Evolutionary conservation across 768 basidiomycete genomes (phyloP), one percentile per base, ranked within the genome.

Genomic region (Exidia glandulosa): DNA sequence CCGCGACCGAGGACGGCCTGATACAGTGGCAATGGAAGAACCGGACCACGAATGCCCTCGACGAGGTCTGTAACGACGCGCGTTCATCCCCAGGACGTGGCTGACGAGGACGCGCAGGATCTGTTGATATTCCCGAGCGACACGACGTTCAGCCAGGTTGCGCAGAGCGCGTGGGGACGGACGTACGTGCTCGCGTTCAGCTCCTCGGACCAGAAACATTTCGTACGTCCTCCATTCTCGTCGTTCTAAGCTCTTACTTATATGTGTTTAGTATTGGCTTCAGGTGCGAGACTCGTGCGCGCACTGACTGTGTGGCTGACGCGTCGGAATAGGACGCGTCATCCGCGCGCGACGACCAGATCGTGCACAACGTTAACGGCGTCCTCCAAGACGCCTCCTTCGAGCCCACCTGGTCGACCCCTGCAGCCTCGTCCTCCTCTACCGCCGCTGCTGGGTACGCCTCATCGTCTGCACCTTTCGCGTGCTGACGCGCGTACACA

Each of bases 161-260:
- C 80, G 2, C 82, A 90, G 66, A 80, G 86, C 10, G 68, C 74
- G 0, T 76, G 76, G 32, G 90, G 88, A 5, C 77, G 91, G 62
- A 84, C 87, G 3, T 91, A 89, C 65, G 89, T 94, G 63, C 85
- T 95, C 70, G 91, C 89, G 73, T 95, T 96, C 75, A 85, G 87
- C 0, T 92, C 89, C 25, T 94, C 92, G 14, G 81, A 91, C 69
- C 88, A 91, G 68, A 82, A 84, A 63, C 88, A 94, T 71, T 95
- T 96, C 71, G 93, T 94, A 67, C 72, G 84, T 77, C 45, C 47
- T 16, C 52, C n/a, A 14, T 16, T 31, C 13, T 29, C 32, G 25
- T 23, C 32, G 23, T 41, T n/a, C n/a, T 12, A 59, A 23, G 27
- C 33, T 52, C 47, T 63, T 56, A 58, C 61, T 63, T 27, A 67